Evolutionary conservation across 305 asterid genomes (phyloP).

Genomic region (Fraxinus nigra): DNA sequence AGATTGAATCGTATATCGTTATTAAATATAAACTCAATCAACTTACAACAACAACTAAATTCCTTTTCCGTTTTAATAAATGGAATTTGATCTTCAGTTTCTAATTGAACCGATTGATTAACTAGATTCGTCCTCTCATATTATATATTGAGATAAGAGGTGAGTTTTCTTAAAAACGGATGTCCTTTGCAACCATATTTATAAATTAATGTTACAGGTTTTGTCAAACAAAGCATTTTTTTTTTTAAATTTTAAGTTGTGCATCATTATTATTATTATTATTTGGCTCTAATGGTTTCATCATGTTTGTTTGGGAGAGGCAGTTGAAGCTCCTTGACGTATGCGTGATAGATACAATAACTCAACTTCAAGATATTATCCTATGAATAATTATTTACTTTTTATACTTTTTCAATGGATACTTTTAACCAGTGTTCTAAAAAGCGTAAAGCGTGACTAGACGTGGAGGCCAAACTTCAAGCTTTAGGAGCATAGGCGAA

Average conservation of each 20-base stretch:
- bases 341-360: not conserved
- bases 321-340: not conserved
- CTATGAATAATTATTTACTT: too few species aligned
- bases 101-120: not conserved
- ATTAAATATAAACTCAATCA: not conserved
- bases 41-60: not conserved
- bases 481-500: too few species aligned
- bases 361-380: too few species aligned
- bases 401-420: too few species aligned
- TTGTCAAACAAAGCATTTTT: not conserved
- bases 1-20: not conserved
- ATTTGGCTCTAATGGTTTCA: not conserved
- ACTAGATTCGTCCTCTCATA: not conserved
- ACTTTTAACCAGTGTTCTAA: too few species aligned
- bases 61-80: not conserved
- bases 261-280: not conserved
- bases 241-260: not conserved
- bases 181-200: not conserved
- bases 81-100: not conserved
- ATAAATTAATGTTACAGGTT: not conserved
- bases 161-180: not conserved
- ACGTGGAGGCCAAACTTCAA: too few species aligned
- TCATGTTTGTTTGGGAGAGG: not conserved
- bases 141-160: not conserved
- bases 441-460: too few species aligned